A percentile compares a stretch with the other conserved stretches of the same genome.
Conservation (phyloP, 345 rosid species). For the Salix brachista region DNA sequence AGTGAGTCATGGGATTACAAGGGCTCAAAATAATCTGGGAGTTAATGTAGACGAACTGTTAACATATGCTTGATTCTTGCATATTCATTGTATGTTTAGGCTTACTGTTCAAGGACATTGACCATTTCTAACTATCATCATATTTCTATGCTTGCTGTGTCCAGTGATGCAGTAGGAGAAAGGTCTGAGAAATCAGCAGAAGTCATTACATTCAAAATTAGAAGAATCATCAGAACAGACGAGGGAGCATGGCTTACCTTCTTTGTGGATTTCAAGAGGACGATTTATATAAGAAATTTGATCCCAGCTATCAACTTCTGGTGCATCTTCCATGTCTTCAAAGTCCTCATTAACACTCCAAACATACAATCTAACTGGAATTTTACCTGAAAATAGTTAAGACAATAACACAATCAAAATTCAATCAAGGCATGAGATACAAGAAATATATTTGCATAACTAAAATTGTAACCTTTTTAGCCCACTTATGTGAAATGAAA, state of each 20-base stretch:
- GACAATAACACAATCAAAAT: not conserved
- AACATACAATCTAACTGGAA: constrained; percentile 79
- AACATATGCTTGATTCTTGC: not conserved
- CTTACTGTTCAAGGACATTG: not conserved
- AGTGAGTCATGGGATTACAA: not conserved
- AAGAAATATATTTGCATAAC: not conserved
- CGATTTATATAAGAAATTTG: constrained; percentile 66
- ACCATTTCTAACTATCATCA: not conserved
- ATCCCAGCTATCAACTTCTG: constrained; percentile 74
- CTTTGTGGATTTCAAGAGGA: constrained; percentile 61
- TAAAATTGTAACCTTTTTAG: not conserved
- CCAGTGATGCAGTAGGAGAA: too few relatives aligned
- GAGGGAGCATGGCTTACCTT: constrained; percentile 41
- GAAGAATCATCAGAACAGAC: not conserved
- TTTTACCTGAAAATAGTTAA: constrained; percentile 47
- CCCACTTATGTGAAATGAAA: not conserved
- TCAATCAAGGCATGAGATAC: not conserved
- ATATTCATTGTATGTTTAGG: not conserved
- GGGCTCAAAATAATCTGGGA: not conserved
- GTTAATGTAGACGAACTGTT: not conserved
- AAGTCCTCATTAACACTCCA: constrained; percentile 48
- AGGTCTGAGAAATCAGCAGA: not conserved
- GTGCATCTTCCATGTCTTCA: constrained; percentile 63
- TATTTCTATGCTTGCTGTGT: too few relatives aligned
- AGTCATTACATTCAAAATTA: not conserved